Evolutionary conservation across 441 rosid genomes (phyloP).

Genomic region (Euphorbia celastroides): DNA sequence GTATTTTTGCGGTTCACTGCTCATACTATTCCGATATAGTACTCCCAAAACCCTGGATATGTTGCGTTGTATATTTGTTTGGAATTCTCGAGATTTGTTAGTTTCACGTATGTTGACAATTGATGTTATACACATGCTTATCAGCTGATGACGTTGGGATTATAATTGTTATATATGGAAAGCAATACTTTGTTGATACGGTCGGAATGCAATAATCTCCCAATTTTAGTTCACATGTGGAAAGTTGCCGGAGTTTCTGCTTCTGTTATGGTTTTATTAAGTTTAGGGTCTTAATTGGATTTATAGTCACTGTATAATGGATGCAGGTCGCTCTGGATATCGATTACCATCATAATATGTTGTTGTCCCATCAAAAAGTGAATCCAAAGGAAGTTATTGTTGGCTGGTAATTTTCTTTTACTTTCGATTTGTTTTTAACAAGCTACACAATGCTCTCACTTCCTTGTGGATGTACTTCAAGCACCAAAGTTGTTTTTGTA

Average conservation of each 20-base stretch:
- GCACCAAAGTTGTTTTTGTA: too few species aligned
- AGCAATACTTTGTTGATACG: background rate
- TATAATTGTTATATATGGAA: background rate
- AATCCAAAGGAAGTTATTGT: conserved; percentile 91
- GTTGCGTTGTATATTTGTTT: background rate
- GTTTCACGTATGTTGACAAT: background rate
- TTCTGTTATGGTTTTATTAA: background rate
- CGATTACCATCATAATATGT: conserved; percentile 90
- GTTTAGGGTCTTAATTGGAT: background rate
- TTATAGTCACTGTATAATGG: background rate
- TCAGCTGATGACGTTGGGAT: background rate
- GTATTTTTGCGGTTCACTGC: background rate
- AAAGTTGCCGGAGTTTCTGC: background rate
- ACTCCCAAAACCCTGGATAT: background rate
- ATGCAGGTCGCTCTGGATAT: conserved; percentile 90
- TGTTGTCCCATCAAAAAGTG: conserved; percentile 78
- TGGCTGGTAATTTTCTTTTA: conserved; percentile 66
- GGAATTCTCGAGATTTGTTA: background rate
- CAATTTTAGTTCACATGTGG: background rate
- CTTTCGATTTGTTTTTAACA: background rate
- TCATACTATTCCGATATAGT: background rate
- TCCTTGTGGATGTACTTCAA: too few species aligned
- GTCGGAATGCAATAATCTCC: background rate
- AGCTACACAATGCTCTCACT: background rate
- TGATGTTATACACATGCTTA: background rate